A percentile compares a stretch with the other conserved stretches of the same genome.
phyloP scores from a whole-genome alignment of 306 rosid genomes.

The Fragaria vesca region DNA sequence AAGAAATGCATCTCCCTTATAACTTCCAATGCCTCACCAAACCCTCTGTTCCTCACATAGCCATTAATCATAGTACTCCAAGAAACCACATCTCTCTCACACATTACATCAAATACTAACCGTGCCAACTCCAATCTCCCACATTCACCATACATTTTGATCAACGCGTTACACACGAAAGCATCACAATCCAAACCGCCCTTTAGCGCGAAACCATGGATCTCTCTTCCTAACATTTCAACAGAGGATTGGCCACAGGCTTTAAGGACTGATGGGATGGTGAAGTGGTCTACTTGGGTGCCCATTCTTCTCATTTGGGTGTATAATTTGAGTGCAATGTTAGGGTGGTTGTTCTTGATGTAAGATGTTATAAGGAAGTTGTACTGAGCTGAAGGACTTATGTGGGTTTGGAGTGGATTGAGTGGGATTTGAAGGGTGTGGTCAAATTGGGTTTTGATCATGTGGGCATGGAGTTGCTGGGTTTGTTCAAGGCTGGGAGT shows the following conservation, averaged over 20 bases:
- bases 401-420: slow-evolving; percentile 27
- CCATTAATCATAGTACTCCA: slow-evolving; percentile 67
- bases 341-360: slow-evolving; percentile 43
- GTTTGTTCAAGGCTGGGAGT: slow-evolving; percentile 37
- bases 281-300: slow-evolving; percentile 49
- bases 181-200: slow-evolving; percentile 40
- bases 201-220: slow-evolving; percentile 53
- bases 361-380: slow-evolving; percentile 64
- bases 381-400: slow-evolving; percentile 43
- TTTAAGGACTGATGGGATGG: slow-evolving; percentile 67
- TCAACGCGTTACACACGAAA: slow-evolving; percentile 58
- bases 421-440: slow-evolving; percentile 30
- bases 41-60: slow-evolving; percentile 40
- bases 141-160: slow-evolving; percentile 56
- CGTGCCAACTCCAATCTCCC: slow-evolving; percentile 41
- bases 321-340: slow-evolving; percentile 38
- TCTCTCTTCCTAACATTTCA: slow-evolving; percentile 41
- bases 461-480: slow-evolving; percentile 56
- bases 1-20: slow-evolving; percentile 39
- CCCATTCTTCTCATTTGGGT: slow-evolving; percentile 44
- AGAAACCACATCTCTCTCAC: slow-evolving; percentile 51
- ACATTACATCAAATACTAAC: slow-evolving; percentile 47
- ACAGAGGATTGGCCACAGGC: slow-evolving; percentile 49
- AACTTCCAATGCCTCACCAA: slow-evolving; percentile 46
- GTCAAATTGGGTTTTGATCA: slow-evolving; percentile 50